Percentiles rank a stretch among this genome's conserved stretches.
phyloP scores from a whole-genome alignment of 257 asterid species.

The Craterostigma plantagineum region DNA sequence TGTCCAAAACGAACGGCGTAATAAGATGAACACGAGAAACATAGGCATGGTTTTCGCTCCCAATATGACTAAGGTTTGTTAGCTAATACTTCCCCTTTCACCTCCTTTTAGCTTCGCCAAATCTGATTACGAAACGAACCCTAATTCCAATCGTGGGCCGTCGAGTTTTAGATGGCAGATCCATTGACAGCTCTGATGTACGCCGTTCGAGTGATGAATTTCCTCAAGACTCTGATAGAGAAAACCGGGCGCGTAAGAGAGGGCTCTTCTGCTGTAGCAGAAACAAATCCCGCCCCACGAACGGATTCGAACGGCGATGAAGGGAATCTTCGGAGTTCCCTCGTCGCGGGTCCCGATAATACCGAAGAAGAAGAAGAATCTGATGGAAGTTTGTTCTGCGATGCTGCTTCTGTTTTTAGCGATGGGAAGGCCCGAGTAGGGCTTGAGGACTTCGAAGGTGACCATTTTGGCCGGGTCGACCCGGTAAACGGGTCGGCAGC shows the following conservation, averaged over 20 bases:
- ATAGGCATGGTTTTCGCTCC: slow-evolving; percentile 98
- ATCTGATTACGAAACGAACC: too few relatives aligned
- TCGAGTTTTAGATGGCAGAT: slow-evolving; percentile 90
- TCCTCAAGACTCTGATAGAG: slow-evolving; percentile 71
- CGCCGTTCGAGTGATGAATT: slow-evolving; percentile 92
- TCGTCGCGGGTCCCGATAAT: slow-evolving; percentile 15
- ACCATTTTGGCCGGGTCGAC: slow-evolving; percentile 3
- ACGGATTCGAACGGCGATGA: too few relatives aligned
- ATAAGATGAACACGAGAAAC: slow-evolving; percentile 91
- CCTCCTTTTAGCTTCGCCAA: not conserved
- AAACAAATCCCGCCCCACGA: too few relatives aligned
- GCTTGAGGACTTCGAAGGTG: slow-evolving; percentile 12
- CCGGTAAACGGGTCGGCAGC: slow-evolving; percentile 31
- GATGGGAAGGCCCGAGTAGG: not conserved
- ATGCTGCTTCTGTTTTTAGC: not conserved
- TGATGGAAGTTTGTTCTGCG: slow-evolving; percentile 25
- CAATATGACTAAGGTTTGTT: slow-evolving; percentile 94
- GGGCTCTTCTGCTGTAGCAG: too few relatives aligned
- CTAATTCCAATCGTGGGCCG: too few relatives aligned
- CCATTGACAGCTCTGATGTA: slow-evolving; percentile 84
- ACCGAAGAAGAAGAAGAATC: slow-evolving; percentile 46
- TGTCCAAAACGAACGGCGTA: slow-evolving; percentile 65
- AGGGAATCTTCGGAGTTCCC: slow-evolving; percentile 35
- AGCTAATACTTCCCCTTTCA: not conserved
- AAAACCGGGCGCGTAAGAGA: slow-evolving; percentile 56